phyloP scores from a whole-genome alignment of 768 basidiomycete genomes.

The Lactarius evosmus region DNA sequence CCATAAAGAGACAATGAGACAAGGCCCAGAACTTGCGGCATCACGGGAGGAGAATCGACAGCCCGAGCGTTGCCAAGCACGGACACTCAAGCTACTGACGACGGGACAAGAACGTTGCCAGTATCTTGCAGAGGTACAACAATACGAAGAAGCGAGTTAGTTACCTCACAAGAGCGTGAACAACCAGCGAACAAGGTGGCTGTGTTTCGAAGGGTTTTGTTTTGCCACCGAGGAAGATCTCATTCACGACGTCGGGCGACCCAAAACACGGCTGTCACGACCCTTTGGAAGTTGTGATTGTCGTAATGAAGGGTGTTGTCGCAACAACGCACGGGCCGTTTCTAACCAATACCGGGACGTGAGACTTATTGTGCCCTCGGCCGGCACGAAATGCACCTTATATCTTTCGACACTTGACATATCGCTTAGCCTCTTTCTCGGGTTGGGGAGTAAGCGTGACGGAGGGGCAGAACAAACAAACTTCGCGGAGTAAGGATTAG shows the following conservation, averaged over 20 bases:
- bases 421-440: neutral
- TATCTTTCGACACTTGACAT: no score
- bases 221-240: neutral
- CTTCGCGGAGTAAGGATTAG: no score
- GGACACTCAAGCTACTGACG: neutral
- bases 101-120: neutral
- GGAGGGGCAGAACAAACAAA: neutral
- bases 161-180: neutral
- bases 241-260: neutral
- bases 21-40: neutral
- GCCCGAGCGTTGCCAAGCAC: neutral
- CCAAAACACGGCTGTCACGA: neutral
- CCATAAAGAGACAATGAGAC: neutral
- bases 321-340: no score
- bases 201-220: neutral
- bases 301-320: neutral
- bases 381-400: no score
- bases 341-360: no score
- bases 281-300: no score
- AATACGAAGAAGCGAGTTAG: neutral
- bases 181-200: neutral
- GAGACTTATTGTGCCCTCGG: no score
- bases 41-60: neutral
- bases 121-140: neutral
- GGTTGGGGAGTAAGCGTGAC: neutral